Evolutionary conservation across 1,284 basidiomycete genomes (phyloP).

Genomic region (Ustilago trichophora): DNA sequence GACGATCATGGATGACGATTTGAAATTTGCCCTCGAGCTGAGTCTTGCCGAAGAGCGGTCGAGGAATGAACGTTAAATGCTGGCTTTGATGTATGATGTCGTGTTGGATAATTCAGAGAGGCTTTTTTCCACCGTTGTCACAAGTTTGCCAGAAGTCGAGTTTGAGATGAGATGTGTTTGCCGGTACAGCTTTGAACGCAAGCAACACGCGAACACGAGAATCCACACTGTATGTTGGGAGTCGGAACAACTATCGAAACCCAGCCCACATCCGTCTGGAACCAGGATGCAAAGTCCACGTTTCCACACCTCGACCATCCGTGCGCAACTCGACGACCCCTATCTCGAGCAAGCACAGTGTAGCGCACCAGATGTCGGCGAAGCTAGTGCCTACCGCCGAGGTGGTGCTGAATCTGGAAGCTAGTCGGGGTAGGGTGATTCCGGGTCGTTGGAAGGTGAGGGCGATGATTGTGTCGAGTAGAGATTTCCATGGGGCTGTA

Average conservation of each 20-base stretch:
- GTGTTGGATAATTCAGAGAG: too few species aligned
- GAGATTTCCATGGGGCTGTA: neutral
- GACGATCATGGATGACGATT: conserved; percentile 51
- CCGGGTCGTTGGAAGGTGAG: conserved; percentile 15
- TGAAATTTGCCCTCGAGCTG: conserved; percentile 56
- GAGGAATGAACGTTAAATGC: conserved; percentile 1
- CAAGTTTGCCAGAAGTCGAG: too few species aligned
- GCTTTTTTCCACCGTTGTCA: too few species aligned
- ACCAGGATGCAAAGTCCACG: conserved; percentile 12
- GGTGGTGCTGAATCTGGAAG: conserved; percentile 6
- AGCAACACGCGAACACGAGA: too few species aligned
- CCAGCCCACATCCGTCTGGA: conserved; percentile 14
- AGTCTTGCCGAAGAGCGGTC: conserved; percentile 57
- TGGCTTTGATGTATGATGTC: too few species aligned
- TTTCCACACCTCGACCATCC: neutral
- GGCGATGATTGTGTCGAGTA: conserved; percentile 10
- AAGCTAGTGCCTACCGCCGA: conserved; percentile 8
- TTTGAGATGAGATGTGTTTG: too few species aligned
- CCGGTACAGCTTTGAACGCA: too few species aligned
- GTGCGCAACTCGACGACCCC: conserved; percentile 1
- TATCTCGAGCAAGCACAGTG: neutral
- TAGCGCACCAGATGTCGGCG: conserved; percentile 10
- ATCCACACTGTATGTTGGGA: too few species aligned
- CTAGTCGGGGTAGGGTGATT: conserved; percentile 1
- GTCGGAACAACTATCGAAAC: neutral